phyloP scores from a whole-genome alignment of 768 basidiomycete species.

The Mrakia hoshinonis region DNA sequence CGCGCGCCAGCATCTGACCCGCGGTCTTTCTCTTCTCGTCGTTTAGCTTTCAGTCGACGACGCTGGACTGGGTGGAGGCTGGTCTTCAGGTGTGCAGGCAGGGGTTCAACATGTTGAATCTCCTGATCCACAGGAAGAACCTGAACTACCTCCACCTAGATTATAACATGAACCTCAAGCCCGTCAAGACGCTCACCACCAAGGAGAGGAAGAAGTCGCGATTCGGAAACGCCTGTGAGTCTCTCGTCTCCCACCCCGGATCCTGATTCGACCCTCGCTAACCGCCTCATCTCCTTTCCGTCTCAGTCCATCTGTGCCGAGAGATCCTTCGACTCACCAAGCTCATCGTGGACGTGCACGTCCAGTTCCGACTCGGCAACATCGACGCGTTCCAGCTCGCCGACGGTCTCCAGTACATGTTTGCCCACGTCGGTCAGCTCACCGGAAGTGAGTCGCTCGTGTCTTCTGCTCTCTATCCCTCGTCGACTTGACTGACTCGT shows the following conservation, averaged over 20 bases:
- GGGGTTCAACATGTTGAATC: slow-evolving; percentile 98
- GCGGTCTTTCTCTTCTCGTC: not conserved
- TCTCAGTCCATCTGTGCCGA: slow-evolving; percentile 57
- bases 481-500: not conserved
- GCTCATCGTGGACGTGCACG: slow-evolving; percentile 96
- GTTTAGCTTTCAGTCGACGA: slow-evolving; percentile 82
- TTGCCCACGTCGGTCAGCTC: slow-evolving; percentile 90
- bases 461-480: not conserved
- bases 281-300: not conserved
- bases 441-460: slow-evolving; percentile 57
- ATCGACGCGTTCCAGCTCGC: slow-evolving; percentile 99
- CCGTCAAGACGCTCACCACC: slow-evolving; percentile 79
- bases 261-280: not conserved
- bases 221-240: slow-evolving; percentile 78
- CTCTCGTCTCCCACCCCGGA: no score
- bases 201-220: slow-evolving; percentile 99
- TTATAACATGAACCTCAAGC: slow-evolving; percentile 46
- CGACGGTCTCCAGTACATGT: slow-evolving; percentile 95
- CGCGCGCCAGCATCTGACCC: not conserved
- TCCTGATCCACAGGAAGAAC: slow-evolving; percentile 93
- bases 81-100: slow-evolving; percentile 97
- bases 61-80: slow-evolving; percentile 97
- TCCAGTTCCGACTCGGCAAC: slow-evolving; percentile 95
- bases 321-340: slow-evolving; percentile 97
- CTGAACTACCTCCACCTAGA: slow-evolving; percentile 84